These are phyloP conservation scores for Pyricularia grisea DNA, from an alignment of 2,329 filamentous ascomycete genomes.

Conservation along the genomic window DNA sequence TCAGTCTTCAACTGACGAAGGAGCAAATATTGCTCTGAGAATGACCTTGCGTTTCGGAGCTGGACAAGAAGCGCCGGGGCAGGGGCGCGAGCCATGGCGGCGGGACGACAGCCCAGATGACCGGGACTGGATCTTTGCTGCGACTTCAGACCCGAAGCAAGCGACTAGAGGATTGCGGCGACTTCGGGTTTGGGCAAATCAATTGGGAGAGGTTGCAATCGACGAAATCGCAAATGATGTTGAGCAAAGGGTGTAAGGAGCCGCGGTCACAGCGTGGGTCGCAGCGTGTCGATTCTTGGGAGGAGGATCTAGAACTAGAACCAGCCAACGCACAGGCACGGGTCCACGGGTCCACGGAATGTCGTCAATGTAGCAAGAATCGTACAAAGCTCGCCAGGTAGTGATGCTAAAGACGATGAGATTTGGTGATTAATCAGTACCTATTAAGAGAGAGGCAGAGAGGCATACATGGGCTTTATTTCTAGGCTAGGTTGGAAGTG, in stretches of 20 bases:
- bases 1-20: conserved; percentile 78
- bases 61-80: conserved; percentile 45
- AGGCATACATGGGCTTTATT: not conserved
- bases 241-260: not conserved
- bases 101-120: not conserved
- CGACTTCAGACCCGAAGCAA: not conserved
- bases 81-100: conserved; percentile 43
- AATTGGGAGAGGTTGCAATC: not conserved
- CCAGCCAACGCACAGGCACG: not conserved
- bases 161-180: not conserved
- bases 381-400: not conserved
- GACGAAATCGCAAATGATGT: not conserved
- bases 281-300: not conserved
- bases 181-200: not conserved
- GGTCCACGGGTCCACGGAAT: not conserved
- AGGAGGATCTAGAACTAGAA: not conserved
- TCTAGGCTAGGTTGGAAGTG: not conserved
- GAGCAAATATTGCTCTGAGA: conserved; percentile 44
- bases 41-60: conserved; percentile 43
- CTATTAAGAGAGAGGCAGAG: not conserved
- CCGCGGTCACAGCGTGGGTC: not conserved
- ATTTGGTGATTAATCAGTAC: not conserved
- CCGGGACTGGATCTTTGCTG: not conserved
- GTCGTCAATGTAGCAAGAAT: not conserved
- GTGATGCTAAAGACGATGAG: not conserved